Evolutionary conservation across 2,329 filamentous ascomycete species (phyloP), one percentile per base, ranked within the genome.

Genomic region (Paecilomyces formosus): DNA sequence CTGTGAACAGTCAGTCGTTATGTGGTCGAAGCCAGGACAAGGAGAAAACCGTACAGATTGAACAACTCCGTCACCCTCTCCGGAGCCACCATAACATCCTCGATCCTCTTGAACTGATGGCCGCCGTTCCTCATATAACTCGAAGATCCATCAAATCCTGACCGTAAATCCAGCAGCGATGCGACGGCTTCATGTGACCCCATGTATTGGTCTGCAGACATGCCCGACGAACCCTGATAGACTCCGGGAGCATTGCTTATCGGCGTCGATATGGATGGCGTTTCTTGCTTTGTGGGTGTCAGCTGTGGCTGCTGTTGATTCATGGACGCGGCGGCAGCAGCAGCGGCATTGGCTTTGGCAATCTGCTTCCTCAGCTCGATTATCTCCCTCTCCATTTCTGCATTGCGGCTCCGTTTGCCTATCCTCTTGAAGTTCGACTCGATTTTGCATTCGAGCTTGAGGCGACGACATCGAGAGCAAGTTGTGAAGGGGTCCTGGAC

Each of bases 371-470:
- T 70, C 54, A 82, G 67, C 64, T 81, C 78, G 33, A 80, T 73
- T 39, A 82, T 81, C 64, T 85, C 74, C 73, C 82, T 73, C 79
- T 85, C 79, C 86, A 86, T 80, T 73, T 83, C 77, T 70, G 85
- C 83, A 81, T 87, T 79, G 76, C 85, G 76, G 62, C 84, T 87
- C 59, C 85, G 80, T 74, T 88, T 88, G 54, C 85, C 85, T 33
- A 88, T 76, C 61, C 86, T 81, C 74, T 86, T 88, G 76, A 88
- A 88, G 72, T 85, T 85, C 61, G 84, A 82, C 66, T 88, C 85
- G 70, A 88, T 87, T 66, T 85, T 84, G 74, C 86, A 88, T 57
- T 80, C 78, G 45, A 88, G 81, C 60, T 80, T 81, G 58, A 87
- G 79, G 64, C 86, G 86, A 61, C 79, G 77, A 72, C 85, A 88